phyloP scores from a whole-genome alignment of 1,284 basidiomycete genomes.

The Stereum hirsutum region DNA sequence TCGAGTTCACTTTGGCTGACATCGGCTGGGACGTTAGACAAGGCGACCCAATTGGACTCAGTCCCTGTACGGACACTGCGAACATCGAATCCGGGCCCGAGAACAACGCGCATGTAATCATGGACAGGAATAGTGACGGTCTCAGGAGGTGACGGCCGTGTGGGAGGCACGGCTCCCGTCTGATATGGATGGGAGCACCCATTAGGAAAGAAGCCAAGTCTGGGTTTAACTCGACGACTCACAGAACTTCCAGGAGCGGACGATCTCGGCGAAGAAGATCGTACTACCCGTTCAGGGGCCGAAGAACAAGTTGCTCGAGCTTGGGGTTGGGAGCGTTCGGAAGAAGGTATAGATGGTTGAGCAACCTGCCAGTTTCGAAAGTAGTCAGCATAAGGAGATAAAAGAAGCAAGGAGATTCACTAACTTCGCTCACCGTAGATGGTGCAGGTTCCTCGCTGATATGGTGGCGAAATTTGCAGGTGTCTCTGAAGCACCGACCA shows the following conservation, averaged over 20 bases:
- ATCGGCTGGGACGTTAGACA: conserved; percentile 21
- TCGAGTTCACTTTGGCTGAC: conserved; percentile 12
- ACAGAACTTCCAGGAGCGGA: background rate
- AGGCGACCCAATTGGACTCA: conserved; percentile 30
- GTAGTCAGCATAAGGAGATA: background rate
- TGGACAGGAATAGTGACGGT: conserved; percentile 14
- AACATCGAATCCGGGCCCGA: conserved; percentile 30
- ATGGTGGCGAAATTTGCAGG: background rate
- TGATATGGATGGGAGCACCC: background rate
- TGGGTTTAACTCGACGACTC: background rate
- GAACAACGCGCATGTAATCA: conserved; percentile 23
- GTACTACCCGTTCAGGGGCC: background rate
- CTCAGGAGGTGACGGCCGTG: conserved; percentile 4
- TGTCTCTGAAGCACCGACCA: background rate
- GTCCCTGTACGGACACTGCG: conserved; percentile 29
- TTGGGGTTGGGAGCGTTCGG: background rate
- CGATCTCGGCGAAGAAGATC: background rate
- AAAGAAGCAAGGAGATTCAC: background rate
- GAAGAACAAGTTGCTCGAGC: background rate
- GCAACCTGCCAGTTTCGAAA: background rate
- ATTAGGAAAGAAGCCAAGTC: background rate
- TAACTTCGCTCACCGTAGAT: background rate
- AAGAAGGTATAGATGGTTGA: background rate
- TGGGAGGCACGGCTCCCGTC: background rate
- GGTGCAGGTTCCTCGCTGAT: background rate